Conservation (phyloP, 2,329 filamentous ascomycete species). For the Colletotrichum camelliae region DNA sequence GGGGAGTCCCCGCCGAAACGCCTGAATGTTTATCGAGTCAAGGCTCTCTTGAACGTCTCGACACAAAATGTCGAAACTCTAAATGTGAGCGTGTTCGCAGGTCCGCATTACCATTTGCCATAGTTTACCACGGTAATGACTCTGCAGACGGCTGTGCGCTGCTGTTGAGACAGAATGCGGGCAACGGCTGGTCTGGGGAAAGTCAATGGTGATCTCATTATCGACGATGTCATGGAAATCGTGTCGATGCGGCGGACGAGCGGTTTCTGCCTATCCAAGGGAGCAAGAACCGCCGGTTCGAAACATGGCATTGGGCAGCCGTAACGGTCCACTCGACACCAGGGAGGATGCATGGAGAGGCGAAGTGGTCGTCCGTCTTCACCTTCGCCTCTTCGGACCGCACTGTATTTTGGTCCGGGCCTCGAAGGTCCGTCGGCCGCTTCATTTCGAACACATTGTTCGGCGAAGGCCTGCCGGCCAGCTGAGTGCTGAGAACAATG, state of each 20-base stretch:
- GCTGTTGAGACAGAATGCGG: neutral
- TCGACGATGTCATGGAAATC: neutral
- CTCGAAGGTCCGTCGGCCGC: neutral
- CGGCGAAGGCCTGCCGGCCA: neutral
- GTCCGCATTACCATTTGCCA: neutral
- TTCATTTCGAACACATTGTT: neutral
- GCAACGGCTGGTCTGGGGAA: neutral
- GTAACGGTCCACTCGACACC: neutral
- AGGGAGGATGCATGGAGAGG: slow-evolving; percentile 5
- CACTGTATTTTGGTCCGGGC: neutral
- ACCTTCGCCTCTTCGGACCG: neutral
- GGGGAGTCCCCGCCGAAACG: slow-evolving; percentile 8
- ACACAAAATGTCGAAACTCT: neutral
- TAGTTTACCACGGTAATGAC: neutral
- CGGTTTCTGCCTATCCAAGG: neutral
- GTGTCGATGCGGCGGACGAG: neutral
- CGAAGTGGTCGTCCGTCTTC: neutral
- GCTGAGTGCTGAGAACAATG: neutral
- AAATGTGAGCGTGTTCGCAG: neutral
- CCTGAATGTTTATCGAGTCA: slow-evolving; percentile 1
- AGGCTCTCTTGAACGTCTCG: neutral
- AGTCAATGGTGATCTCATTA: neutral
- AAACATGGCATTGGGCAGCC: slow-evolving; percentile 1
- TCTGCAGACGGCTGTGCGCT: neutral
- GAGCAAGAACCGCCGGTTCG: neutral